Conservation (phyloP, 495 filamentous ascomycete genomes). For the Penicillium mononematosum region DNA sequence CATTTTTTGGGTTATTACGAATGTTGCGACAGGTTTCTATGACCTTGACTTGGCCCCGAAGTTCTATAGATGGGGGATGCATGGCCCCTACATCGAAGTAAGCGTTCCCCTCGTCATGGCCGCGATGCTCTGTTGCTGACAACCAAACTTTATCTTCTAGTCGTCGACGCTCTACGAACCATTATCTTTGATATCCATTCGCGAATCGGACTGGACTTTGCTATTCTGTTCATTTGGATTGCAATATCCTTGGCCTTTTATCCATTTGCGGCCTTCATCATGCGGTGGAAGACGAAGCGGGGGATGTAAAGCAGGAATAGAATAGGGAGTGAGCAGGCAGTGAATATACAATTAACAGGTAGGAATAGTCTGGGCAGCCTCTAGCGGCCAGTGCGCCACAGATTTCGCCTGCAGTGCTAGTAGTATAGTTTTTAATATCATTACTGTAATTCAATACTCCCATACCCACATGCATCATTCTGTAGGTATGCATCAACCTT, state of each 20-base stretch:
- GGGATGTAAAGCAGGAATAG: conserved; percentile 11
- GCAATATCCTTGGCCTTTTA: conserved; percentile 56
- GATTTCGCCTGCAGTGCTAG: no score
- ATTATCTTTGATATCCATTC: conserved; percentile 64
- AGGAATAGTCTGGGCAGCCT: neutral
- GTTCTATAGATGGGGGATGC: conserved; percentile 68
- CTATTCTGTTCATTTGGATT: conserved; percentile 60
- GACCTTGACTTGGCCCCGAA: conserved; percentile 54
- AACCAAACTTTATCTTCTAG: conserved; percentile 25
- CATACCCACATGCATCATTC: no score
- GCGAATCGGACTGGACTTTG: conserved; percentile 63
- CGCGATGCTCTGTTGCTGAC: neutral
- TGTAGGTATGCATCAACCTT: no score
- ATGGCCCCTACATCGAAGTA: conserved; percentile 67
- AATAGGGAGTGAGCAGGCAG: neutral
- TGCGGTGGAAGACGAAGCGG: conserved; percentile 56
- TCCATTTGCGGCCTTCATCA: conserved; percentile 58
- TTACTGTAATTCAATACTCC: no score
- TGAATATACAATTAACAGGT: neutral
- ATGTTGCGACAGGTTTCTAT: conserved; percentile 67
- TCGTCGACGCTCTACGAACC: conserved; percentile 62
- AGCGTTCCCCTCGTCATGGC: conserved; percentile 14
- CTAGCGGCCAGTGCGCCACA: no score
- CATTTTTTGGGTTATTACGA: conserved; percentile 76
- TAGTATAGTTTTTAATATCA: no score